Percentiles rank a stretch among this genome's conserved stretches.
Conservation (phyloP, 495 filamentous ascomycete genomes). For the Neohortaea acidophila region DNA sequence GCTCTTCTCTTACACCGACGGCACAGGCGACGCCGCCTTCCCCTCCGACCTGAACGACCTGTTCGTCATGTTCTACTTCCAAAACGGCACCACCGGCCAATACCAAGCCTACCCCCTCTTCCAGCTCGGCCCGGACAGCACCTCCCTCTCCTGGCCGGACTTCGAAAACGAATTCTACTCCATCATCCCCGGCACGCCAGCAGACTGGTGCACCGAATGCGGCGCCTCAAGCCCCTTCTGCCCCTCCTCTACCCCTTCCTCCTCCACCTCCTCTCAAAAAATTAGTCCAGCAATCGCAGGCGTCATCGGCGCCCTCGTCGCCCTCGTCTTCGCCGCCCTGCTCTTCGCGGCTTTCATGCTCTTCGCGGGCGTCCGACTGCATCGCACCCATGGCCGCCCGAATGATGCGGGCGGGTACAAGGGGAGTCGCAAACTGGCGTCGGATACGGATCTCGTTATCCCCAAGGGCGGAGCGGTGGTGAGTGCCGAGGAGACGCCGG, state of each 20-base stretch:
- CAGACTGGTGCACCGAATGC: constrained; percentile 56
- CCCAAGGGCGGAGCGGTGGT: constrained; percentile 14
- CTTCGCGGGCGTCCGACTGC: constrained; percentile 27
- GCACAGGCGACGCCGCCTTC: constrained; percentile 26
- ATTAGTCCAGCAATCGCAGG: constrained; percentile 21
- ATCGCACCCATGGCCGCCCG: constrained; percentile 11
- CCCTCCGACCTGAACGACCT: constrained; percentile 43
- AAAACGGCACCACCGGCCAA: constrained; percentile 44
- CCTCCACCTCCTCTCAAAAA: not conserved
- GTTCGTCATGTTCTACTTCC: constrained; percentile 61
- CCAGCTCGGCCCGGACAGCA: constrained; percentile 30
- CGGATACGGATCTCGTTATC: constrained; percentile 23
- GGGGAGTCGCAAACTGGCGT: constrained; percentile 24
- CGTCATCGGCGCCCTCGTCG: constrained; percentile 25
- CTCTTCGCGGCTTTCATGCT: constrained; percentile 23
- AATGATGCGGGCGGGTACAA: constrained; percentile 23
- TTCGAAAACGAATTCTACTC: constrained; percentile 46
- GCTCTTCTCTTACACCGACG: constrained; percentile 40
- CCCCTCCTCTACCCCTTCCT: constrained; percentile 12
- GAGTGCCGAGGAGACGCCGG: constrained; percentile 13
- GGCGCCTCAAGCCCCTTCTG: constrained; percentile 39
- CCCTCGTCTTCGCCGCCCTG: constrained; percentile 19
- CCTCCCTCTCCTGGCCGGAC: constrained; percentile 43
- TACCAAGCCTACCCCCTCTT: constrained; percentile 52
- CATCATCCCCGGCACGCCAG: constrained; percentile 40